Percentiles rank a stretch among this genome's conserved stretches.
These are phyloP conservation scores for Candida gigantensis DNA, from an alignment of 1,139 yeast species.

Conservation along the genomic window DNA sequence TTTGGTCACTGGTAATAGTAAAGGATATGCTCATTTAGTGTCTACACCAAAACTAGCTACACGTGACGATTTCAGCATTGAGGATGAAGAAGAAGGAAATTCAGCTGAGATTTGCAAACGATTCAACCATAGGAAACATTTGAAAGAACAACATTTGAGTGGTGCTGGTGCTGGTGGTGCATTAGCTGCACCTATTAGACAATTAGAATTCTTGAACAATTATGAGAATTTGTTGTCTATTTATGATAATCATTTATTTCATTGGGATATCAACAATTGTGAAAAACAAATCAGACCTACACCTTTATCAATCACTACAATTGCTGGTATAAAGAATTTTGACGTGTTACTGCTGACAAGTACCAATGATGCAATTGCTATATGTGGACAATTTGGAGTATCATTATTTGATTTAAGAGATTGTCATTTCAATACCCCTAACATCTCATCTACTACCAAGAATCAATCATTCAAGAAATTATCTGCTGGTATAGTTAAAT, in stretches of 20 bases:
- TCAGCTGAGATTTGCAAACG: slow-evolving; percentile 74
- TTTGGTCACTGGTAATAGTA: slow-evolving; percentile 67
- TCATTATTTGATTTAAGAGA: slow-evolving; percentile 68
- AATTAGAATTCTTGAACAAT: slow-evolving; percentile 27
- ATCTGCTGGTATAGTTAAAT: slow-evolving; percentile 48
- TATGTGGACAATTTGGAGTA: slow-evolving; percentile 71
- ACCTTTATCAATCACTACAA: slow-evolving; percentile 54
- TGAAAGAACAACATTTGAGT: slow-evolving; percentile 29
- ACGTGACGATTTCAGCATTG: slow-evolving; percentile 17
- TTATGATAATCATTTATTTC: slow-evolving; percentile 63
- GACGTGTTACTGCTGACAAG: slow-evolving; percentile 48
- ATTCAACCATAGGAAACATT: slow-evolving; percentile 70
- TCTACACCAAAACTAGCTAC: slow-evolving; percentile 52
- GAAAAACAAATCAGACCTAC: slow-evolving; percentile 40
- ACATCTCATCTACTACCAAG: slow-evolving; percentile 11
- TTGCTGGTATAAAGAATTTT: slow-evolving; percentile 53
- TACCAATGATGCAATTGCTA: slow-evolving; percentile 40
- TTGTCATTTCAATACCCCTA: slow-evolving; percentile 38
- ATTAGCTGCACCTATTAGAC: slow-evolving; percentile 24
- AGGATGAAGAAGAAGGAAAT: slow-evolving; percentile 38
- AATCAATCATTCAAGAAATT: slow-evolving; percentile 18
- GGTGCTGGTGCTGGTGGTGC: slow-evolving; percentile 21
- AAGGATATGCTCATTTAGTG: slow-evolving; percentile 69
- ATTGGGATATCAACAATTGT: slow-evolving; percentile 70
- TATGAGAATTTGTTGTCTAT: slow-evolving; percentile 46